A percentile compares a stretch with the other conserved stretches of the same genome.
These are phyloP conservation scores for Tuber brumale DNA, from an alignment of 495 filamentous ascomycete genomes.

Conservation along the genomic window DNA sequence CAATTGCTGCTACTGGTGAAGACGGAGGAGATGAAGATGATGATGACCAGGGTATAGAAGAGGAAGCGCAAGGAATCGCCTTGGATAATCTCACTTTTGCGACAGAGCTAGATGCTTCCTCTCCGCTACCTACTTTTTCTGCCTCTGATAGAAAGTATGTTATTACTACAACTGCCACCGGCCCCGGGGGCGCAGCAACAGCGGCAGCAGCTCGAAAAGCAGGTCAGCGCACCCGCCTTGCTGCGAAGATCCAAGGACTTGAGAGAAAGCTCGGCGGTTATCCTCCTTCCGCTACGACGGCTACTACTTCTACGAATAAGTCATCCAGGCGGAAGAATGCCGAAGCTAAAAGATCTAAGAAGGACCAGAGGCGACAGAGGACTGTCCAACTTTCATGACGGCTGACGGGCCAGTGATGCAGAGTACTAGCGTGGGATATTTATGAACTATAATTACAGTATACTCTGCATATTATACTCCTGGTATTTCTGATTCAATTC, in stretches of 20 bases:
- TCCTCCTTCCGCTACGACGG: not conserved
- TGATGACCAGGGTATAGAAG: not conserved
- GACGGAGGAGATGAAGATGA: not conserved
- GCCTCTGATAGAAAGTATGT: constrained; percentile 34
- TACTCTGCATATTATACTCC: not conserved
- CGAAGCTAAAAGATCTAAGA: not conserved
- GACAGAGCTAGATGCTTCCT: constrained; percentile 43
- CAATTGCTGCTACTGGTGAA: constrained; percentile 12
- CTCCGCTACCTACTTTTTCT: constrained; percentile 32
- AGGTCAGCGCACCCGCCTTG: constrained; percentile 63
- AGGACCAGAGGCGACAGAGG: not conserved
- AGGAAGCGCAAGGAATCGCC: constrained; percentile 9
- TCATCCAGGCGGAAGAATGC: not conserved
- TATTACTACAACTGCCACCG: not conserved
- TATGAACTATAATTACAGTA: not conserved
- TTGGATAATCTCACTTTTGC: constrained; percentile 42
- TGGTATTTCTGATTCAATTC: not conserved
- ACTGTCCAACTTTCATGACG: not conserved
- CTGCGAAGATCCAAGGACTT: constrained; percentile 72
- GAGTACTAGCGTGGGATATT: not conserved
- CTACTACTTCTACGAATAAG: not conserved
- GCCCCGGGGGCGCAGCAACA: not conserved
- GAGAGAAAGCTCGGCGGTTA: constrained; percentile 54
- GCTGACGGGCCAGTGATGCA: not conserved
- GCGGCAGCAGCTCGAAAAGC: constrained; percentile 55